Base-by-base conservation (phyloP, 2,329 filamentous ascomycete species). In the Grosmannia penicillata region DNA sequence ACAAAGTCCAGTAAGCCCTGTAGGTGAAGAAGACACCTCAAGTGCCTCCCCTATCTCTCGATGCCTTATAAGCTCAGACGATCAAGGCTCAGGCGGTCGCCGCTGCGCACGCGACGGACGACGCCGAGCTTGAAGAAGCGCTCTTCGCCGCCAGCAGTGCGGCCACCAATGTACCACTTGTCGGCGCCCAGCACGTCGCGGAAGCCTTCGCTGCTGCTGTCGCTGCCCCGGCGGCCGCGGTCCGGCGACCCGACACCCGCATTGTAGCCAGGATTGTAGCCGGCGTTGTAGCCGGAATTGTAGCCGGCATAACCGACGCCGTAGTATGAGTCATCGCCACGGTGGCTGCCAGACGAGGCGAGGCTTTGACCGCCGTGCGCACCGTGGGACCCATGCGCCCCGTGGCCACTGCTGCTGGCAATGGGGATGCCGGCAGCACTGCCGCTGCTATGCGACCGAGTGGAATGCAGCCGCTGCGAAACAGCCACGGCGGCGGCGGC, bases 111-210 rank as follows among this genome's bases (percentile, higher is more conserved):
- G 39, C 80, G 63, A 53, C 76, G 72, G 35, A 87, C 75, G 46
- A 87, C 81, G 31, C 80, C 81, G 32, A 87, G 61, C 60, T 84
- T 84, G 57, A 86, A 87, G 60, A 84, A 86, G 51, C 73, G 72
- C 54, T 87, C 82, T 51, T 87, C 82, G n/a, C 82, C 82, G 2
- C 61, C 68, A 1, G 81, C 79, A 22, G 81, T 86, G 51, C 79
- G 63, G 7, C 82, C 82, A 18, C 82, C 82, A 39, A 87, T 82
- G 51, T 86, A 87, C 78, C 81, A 84, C 59, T 82, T 85, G 47
- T 87, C 82, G 2, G 72, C 70, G 3, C 78, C 79, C 35, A 75
- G 57, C 26, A 76, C 77, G 44, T 86, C 81, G 37, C 79, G 65
- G 55, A 86, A 86, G 2, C 81, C 82, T 51, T 86, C 82, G 38